Evolutionary conservation across 2,329 filamentous ascomycete species (phyloP), one percentile per base, ranked within the genome.

Genomic region (Dryadomyces quercivorus): DNA sequence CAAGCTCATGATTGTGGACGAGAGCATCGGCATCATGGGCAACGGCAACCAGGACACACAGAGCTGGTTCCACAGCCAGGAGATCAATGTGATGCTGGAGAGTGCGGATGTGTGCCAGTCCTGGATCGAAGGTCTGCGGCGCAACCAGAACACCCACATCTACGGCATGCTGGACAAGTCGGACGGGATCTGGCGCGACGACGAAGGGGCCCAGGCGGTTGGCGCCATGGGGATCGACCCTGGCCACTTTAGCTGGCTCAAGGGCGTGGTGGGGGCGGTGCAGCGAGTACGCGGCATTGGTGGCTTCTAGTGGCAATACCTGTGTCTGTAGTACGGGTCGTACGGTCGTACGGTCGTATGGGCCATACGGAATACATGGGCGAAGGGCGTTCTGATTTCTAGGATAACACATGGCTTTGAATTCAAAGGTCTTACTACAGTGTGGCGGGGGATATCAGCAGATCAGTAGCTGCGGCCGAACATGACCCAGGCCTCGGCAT

Each of bases 401-500:
- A 5, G 44, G n/a, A 21, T 21, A 46, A 46, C 44, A 46, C 5
- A 26, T 6, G 20, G 26, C 20, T 26, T 46, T 46, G 44, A 46
- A 13, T 26, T 46, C 44, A 15, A 26, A 15, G 12, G 44, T 12
- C 44, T 44, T 44, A 44, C 42, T 44, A n/a, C 38, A 42, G 12
- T 42, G 38, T 42, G 26, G 4, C 26, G 26, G 26, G 4, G 8
- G 26, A 31, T 4, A 31, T 31, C 76, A 82, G 66, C 81, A 31
- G 26, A 31, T 31, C 76, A 82, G 66, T 82, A 82, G 66, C 77
- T 85, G 72, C 86, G 78, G 64, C 92, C 92, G 70, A 96, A 97
- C 84, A 96, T 86, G 69, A 88, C 87, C 86, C 88, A 97, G 64
- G 85, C 80, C 75, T 92, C 82, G 18, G 92, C 92, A 51, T 82